Conservation (phyloP, 1,284 basidiomycete genomes). For the Boletus sp. region DNA sequence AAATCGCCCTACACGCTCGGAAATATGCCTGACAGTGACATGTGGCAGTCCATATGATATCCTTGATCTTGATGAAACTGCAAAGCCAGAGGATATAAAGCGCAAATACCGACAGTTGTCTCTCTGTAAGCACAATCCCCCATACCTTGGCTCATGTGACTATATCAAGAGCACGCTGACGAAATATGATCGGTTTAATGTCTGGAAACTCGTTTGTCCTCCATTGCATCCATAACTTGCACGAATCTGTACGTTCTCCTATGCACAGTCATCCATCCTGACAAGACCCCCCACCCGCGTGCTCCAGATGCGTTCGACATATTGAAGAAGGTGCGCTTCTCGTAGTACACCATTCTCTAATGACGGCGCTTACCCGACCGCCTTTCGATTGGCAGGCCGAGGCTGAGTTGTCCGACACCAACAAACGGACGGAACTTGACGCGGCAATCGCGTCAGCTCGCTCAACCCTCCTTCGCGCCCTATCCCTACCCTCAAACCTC, state of each 20-base stretch:
- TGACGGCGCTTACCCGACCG: not conserved
- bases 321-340: constrained; percentile 67
- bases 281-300: constrained; percentile 74
- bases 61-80: constrained; percentile 60
- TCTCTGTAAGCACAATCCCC: constrained; percentile 54
- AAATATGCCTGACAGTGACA: not conserved
- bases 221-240: constrained; percentile 6
- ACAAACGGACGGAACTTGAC: constrained; percentile 73
- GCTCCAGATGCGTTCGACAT: constrained; percentile 83
- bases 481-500: constrained; percentile 55
- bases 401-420: constrained; percentile 69
- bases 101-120: constrained; percentile 78
- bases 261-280: constrained; percentile 76
- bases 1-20: not conserved
- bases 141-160: constrained; percentile 4
- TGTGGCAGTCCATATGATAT: constrained; percentile 69
- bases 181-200: constrained; percentile 13
- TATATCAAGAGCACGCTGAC: constrained; percentile 24
- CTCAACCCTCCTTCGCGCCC: constrained; percentile 52
- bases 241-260: constrained; percentile 39
- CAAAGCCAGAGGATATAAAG: constrained; percentile 70
- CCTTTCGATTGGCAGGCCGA: constrained; percentile 53
- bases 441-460: constrained; percentile 73
- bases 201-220: not conserved
- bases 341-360: not conserved